A percentile compares a stretch with the other conserved stretches of the same genome.
phyloP scores from a whole-genome alignment of 2,329 filamentous ascomycete species.

The Triangularia verruculosa region DNA sequence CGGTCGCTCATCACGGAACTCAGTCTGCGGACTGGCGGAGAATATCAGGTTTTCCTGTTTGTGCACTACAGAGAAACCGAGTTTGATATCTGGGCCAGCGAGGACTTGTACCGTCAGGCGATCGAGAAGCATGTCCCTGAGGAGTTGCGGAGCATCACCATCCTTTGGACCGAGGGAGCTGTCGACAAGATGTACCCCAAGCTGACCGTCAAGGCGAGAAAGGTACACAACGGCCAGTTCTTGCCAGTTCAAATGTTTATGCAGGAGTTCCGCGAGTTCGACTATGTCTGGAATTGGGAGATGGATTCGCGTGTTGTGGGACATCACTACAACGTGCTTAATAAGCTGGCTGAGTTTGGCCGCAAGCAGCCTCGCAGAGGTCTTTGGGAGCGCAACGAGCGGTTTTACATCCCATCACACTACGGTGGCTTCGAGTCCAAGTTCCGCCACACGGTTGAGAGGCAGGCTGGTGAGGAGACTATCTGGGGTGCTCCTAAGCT shows the following conservation, averaged over 20 bases:
- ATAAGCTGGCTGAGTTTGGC: slow-evolving; percentile 61
- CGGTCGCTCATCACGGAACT: slow-evolving; percentile 78
- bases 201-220: slow-evolving; percentile 55
- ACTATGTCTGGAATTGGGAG: slow-evolving; percentile 86
- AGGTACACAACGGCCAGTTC: slow-evolving; percentile 63
- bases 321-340: slow-evolving; percentile 76
- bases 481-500: slow-evolving; percentile 66
- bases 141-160: slow-evolving; percentile 62
- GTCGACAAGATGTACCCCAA: slow-evolving; percentile 76
- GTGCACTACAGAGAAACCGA: slow-evolving; percentile 67
- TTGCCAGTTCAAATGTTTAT: slow-evolving; percentile 73
- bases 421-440: slow-evolving; percentile 66
- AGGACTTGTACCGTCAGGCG: slow-evolving; percentile 56
- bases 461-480: slow-evolving; percentile 47
- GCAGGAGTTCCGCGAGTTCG: slow-evolving; percentile 73
- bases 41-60: slow-evolving; percentile 77
- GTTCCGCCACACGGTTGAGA: slow-evolving; percentile 64
- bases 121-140: slow-evolving; percentile 43
- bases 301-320: slow-evolving; percentile 77
- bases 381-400: slow-evolving; percentile 69
- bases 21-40: slow-evolving; percentile 69
- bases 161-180: slow-evolving; percentile 71
- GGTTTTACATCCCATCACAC: slow-evolving; percentile 67
- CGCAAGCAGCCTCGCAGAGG: slow-evolving; percentile 67
- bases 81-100: slow-evolving; percentile 57